These are phyloP conservation scores for Hypoxylon sp. DNA, from an alignment of 2,329 filamentous ascomycete species.

Conservation along the genomic window DNA sequence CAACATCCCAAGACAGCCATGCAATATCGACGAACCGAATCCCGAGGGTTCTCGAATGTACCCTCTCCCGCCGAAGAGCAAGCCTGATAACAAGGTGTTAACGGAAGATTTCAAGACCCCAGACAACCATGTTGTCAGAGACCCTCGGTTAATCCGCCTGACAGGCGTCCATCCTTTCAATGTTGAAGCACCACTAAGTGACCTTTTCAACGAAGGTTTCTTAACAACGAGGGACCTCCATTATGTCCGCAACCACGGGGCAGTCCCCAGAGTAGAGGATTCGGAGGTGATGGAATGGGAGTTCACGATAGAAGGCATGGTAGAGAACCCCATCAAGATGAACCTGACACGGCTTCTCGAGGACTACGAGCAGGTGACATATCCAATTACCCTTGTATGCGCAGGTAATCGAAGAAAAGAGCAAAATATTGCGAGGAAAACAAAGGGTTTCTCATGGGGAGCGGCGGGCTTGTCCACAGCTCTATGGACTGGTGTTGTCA, in stretches of 20 bases:
- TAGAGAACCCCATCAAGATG: constrained; percentile 80
- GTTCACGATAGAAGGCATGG: constrained; percentile 85
- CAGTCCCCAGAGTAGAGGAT: constrained; percentile 81
- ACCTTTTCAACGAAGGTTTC: constrained; percentile 84
- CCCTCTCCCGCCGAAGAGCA: constrained; percentile 76
- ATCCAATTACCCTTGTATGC: constrained; percentile 89
- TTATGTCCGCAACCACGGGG: constrained; percentile 92
- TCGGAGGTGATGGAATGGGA: constrained; percentile 82
- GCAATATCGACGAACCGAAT: constrained; percentile 39
- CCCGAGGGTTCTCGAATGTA: constrained; percentile 56
- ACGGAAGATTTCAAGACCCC: constrained; percentile 86
- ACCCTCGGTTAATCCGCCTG: constrained; percentile 84
- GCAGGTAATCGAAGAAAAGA: constrained; percentile 94
- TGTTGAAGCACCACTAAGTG: constrained; percentile 83
- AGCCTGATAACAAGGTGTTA: constrained; percentile 70
- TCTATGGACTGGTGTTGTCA: constrained; percentile 85
- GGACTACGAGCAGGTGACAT: constrained; percentile 84
- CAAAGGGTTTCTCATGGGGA: constrained; percentile 95
- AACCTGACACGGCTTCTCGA: constrained; percentile 78
- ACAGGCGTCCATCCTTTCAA: constrained; percentile 95
- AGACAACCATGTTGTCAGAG: constrained; percentile 83
- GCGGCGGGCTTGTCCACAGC: constrained; percentile 88
- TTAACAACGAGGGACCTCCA: constrained; percentile 89
- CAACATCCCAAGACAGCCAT: constrained; percentile 32
- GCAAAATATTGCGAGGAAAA: constrained; percentile 90